phyloP scores from a whole-genome alignment of 2,329 filamentous ascomycete species.

The Erysiphe neolycopersici region DNA sequence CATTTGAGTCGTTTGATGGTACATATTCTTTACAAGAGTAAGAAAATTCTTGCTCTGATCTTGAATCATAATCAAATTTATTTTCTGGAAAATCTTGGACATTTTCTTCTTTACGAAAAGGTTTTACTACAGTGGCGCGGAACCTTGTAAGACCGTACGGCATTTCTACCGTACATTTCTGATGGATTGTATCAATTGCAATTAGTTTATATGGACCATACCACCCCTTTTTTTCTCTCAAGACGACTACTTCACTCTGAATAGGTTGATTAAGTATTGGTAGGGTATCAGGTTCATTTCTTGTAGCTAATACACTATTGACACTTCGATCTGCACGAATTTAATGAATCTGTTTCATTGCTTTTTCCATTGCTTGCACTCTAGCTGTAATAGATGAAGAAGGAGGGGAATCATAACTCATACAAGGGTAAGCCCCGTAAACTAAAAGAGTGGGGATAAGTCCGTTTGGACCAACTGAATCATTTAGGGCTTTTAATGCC shows the following conservation, averaged over 20 bases:
- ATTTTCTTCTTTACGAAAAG: neutral
- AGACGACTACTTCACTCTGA: conserved; percentile 1
- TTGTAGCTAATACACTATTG: neutral
- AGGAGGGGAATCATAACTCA: neutral
- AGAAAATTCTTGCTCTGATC: no score
- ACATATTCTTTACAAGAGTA: no score
- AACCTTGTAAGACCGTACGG: neutral
- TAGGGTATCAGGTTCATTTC: conserved; percentile 1
- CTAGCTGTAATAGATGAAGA: neutral
- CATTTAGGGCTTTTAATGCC: neutral
- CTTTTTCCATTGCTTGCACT: neutral
- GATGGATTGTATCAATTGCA: neutral
- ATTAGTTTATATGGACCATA: neutral
- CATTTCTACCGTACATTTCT: neutral
- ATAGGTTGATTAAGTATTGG: conserved; percentile 1
- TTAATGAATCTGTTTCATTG: neutral
- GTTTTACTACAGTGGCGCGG: neutral
- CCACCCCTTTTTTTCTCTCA: conserved; percentile 1
- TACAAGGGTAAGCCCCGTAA: neutral
- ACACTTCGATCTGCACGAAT: neutral
- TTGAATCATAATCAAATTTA: no score
- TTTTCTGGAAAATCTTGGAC: no score
- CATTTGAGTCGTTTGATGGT: no score
- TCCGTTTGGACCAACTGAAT: neutral
- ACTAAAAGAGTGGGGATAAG: neutral